phyloP scores from a whole-genome alignment of 805 yeast genomes.

The Lachancea kluyveri region DNA sequence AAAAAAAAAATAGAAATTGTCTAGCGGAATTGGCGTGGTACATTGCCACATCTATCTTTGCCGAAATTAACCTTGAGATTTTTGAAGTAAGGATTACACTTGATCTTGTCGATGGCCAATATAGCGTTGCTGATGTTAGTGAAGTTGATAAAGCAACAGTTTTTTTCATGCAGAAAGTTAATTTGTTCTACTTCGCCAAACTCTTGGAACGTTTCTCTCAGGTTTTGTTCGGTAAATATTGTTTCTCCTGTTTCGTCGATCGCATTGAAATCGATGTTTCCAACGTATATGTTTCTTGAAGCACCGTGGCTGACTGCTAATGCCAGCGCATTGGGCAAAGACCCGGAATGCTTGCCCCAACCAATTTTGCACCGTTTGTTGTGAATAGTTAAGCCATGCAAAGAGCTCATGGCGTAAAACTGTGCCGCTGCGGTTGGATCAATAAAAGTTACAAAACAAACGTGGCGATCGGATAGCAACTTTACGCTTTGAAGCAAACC shows the following conservation, averaged over 20 bases:
- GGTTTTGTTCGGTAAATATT: slow-evolving; percentile 47
- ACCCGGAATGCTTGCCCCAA: slow-evolving; percentile 97
- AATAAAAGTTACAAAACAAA: slow-evolving; percentile 89
- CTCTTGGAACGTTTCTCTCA: slow-evolving; percentile 66
- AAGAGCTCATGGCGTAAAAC: slow-evolving; percentile 87
- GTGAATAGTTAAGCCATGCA: slow-evolving; percentile 83
- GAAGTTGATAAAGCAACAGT: slow-evolving; percentile 88
- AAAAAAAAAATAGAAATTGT: neutral
- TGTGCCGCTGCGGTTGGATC: slow-evolving; percentile 98
- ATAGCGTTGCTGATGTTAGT: slow-evolving; percentile 89
- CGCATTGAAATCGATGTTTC: slow-evolving; percentile 45
- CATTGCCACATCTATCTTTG: slow-evolving; percentile 91
- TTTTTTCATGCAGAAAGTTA: slow-evolving; percentile 74
- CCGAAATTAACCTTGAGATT: slow-evolving; percentile 84
- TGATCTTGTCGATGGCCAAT: slow-evolving; percentile 86
- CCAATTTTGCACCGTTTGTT: slow-evolving; percentile 85
- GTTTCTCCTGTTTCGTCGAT: slow-evolving; percentile 19
- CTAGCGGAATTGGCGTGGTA: slow-evolving; percentile 59
- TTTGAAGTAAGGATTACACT: slow-evolving; percentile 62
- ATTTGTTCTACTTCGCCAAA: slow-evolving; percentile 96
- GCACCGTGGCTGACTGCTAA: slow-evolving; percentile 93
- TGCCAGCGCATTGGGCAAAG: slow-evolving; percentile 78
- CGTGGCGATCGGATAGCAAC: slow-evolving; percentile 76
- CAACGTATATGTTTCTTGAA: slow-evolving; percentile 86
- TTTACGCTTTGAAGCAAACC: slow-evolving; percentile 84